Conservation (phyloP, 2,329 filamentous ascomycete species). For the Aureobasidium uvarum region DNA sequence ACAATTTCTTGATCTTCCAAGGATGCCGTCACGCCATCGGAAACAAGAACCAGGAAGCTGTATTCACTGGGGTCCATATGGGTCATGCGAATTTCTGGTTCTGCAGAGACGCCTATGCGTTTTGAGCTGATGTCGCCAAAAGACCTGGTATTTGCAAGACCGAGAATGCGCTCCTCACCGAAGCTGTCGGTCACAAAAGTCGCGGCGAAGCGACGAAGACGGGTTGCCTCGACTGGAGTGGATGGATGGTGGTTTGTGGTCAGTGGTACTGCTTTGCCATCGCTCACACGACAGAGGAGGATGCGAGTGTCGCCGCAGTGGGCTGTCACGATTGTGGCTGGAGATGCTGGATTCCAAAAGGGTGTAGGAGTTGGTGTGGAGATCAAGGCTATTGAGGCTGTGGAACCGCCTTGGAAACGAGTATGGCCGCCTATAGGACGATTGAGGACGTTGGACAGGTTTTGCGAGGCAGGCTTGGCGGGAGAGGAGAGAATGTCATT, state of each 20-base stretch:
- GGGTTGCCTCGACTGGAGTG: slow-evolving; percentile 76
- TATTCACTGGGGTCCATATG: slow-evolving; percentile 83
- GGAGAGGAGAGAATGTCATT: slow-evolving; percentile 76
- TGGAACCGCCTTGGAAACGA: slow-evolving; percentile 91
- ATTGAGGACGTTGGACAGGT: slow-evolving; percentile 45
- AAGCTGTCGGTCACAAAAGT: slow-evolving; percentile 94
- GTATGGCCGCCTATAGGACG: slow-evolving; percentile 66
- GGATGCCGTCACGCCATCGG: slow-evolving; percentile 83
- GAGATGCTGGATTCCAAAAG: slow-evolving; percentile 90
- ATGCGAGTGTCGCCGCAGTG: slow-evolving; percentile 94
- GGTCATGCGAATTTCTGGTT: slow-evolving; percentile 79
- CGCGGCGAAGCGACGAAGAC: slow-evolving; percentile 80
- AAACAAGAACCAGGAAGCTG: slow-evolving; percentile 82
- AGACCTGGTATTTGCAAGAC: slow-evolving; percentile 87
- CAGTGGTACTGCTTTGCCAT: slow-evolving; percentile 73
- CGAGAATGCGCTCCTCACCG: slow-evolving; percentile 91
- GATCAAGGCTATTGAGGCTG: slow-evolving; percentile 83
- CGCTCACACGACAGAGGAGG: slow-evolving; percentile 80
- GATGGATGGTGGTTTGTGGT: slow-evolving; percentile 92
- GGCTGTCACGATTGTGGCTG: slow-evolving; percentile 78
- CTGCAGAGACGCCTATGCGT: slow-evolving; percentile 87
- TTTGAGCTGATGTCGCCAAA: slow-evolving; percentile 94
- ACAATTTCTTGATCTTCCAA: slow-evolving; percentile 93
- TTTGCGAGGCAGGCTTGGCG: slow-evolving; percentile 45
- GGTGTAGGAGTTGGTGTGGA: slow-evolving; percentile 88